Percentiles rank a stretch among this genome's conserved stretches.
phyloP scores from a whole-genome alignment of 2,329 filamentous ascomycete species.

The Penicillium sp. region DNA sequence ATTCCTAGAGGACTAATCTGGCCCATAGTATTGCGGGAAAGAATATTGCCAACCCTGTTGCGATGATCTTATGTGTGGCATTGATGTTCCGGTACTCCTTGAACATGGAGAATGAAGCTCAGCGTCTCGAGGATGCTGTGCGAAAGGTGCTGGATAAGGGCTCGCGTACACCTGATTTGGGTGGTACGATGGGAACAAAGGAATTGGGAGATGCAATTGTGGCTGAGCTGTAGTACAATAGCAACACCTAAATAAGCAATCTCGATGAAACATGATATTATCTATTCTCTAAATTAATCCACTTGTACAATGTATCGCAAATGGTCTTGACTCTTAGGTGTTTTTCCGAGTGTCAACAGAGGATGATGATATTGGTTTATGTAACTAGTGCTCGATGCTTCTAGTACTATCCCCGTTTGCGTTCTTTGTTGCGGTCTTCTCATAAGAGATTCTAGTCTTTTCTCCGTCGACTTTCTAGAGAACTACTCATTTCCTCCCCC shows the following conservation, averaged over 20 bases:
- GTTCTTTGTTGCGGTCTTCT: too few relatives aligned
- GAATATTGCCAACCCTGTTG: slow-evolving; percentile 85
- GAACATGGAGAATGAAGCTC: slow-evolving; percentile 72
- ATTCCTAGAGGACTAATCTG: not conserved
- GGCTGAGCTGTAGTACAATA: slow-evolving; percentile 59
- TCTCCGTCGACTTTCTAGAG: too few relatives aligned
- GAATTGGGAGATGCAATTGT: slow-evolving; percentile 79
- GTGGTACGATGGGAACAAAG: slow-evolving; percentile 69
- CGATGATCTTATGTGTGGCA: slow-evolving; percentile 83
- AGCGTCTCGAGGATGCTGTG: slow-evolving; percentile 78
- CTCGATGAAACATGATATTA: not conserved
- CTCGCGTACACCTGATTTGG: slow-evolving; percentile 77
- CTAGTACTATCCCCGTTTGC: too few relatives aligned
- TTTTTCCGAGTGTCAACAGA: too few relatives aligned
- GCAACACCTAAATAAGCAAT: not conserved
- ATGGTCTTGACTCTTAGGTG: too few relatives aligned
- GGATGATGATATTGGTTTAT: too few relatives aligned
- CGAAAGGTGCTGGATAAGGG: slow-evolving; percentile 74
- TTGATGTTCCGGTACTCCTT: slow-evolving; percentile 95
- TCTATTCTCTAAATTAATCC: too few relatives aligned
- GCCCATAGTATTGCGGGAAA: slow-evolving; percentile 78
- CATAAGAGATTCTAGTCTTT: too few relatives aligned
- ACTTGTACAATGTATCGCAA: too few relatives aligned
- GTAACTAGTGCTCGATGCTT: too few relatives aligned
- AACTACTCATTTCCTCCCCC: too few relatives aligned